A percentile compares a stretch with the other conserved stretches of the same genome.
These are phyloP conservation scores for Tetracladium marchalianum DNA, from an alignment of 495 filamentous ascomycete genomes.

Conservation along the genomic window DNA sequence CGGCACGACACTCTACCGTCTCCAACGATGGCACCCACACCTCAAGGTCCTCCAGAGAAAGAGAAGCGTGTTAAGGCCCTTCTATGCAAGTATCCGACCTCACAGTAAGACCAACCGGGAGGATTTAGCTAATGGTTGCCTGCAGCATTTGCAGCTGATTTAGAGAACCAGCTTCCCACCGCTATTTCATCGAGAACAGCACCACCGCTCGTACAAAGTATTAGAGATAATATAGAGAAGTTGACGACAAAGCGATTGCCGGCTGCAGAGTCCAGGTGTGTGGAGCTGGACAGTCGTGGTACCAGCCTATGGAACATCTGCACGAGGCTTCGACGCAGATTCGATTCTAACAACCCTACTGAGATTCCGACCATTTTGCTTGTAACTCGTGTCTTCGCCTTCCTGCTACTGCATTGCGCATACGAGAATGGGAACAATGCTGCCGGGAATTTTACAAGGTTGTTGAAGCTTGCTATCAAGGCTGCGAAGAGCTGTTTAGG, in stretches of 20 bases:
- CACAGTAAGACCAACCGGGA: not conserved
- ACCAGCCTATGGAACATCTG: slow-evolving; percentile 60
- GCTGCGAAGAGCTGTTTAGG: slow-evolving; percentile 55
- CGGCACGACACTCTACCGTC: not conserved
- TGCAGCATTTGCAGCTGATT: slow-evolving; percentile 17
- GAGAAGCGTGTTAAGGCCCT: slow-evolving; percentile 17
- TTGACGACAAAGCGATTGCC: slow-evolving; percentile 19
- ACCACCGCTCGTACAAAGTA: slow-evolving; percentile 25
- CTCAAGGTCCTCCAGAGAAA: slow-evolving; percentile 11
- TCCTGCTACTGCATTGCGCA: slow-evolving; percentile 56
- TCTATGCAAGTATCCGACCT: slow-evolving; percentile 11
- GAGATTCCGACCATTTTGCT: slow-evolving; percentile 9
- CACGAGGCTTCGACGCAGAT: slow-evolving; percentile 35
- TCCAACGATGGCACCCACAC: slow-evolving; percentile 11
- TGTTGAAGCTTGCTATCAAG: slow-evolving; percentile 59
- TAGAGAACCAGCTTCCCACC: slow-evolving; percentile 15
- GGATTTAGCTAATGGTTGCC: not conserved
- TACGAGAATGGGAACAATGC: slow-evolving; percentile 29
- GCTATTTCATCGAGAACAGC: slow-evolving; percentile 5
- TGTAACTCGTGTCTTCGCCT: slow-evolving; percentile 50
- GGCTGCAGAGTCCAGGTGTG: slow-evolving; percentile 15
- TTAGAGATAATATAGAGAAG: slow-evolving; percentile 25
- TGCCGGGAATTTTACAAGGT: slow-evolving; percentile 35
- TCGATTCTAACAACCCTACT: slow-evolving; percentile 9
- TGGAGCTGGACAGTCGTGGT: slow-evolving; percentile 43